A percentile compares a stretch with the other conserved stretches of the same genome.
Conservation (phyloP, 2,329 filamentous ascomycete species). For the Monascus ruber region DNA sequence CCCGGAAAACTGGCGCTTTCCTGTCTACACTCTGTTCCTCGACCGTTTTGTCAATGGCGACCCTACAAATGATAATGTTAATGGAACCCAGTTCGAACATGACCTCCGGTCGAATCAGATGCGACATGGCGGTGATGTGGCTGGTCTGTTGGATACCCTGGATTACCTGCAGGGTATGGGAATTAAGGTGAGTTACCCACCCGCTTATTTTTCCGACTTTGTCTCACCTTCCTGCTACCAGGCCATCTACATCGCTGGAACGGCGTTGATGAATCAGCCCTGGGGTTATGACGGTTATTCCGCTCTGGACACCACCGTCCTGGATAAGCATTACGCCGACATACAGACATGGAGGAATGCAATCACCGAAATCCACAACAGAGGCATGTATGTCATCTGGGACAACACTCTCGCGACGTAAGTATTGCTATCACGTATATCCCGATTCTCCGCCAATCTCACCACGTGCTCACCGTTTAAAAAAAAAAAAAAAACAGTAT, state of each 20-base stretch:
- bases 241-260: slow-evolving; percentile 53
- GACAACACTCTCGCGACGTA: slow-evolving; percentile 56
- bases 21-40: slow-evolving; percentile 54
- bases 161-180: slow-evolving; percentile 57
- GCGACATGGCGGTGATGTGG: slow-evolving; percentile 51
- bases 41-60: slow-evolving; percentile 56
- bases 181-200: slow-evolving; percentile 38
- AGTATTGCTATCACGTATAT: slow-evolving; percentile 12
- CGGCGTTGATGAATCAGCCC: slow-evolving; percentile 51
- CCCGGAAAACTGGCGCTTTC: slow-evolving; percentile 53
- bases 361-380: slow-evolving; percentile 49
- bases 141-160: slow-evolving; percentile 47
- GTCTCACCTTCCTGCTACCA: slow-evolving; percentile 12
- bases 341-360: slow-evolving; percentile 47
- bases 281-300: slow-evolving; percentile 53
- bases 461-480: neutral
- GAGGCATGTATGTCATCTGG: slow-evolving; percentile 54
- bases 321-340: slow-evolving; percentile 52
- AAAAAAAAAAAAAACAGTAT: slow-evolving; percentile 17
- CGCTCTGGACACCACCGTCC: slow-evolving; percentile 50
- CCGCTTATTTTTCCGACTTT: neutral
- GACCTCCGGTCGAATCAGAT: slow-evolving; percentile 51
- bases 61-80: slow-evolving; percentile 52
- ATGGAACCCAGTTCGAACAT: slow-evolving; percentile 50
- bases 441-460: neutral